Percentiles rank a stretch among this genome's conserved stretches.
Conservation (phyloP, 352 stramenopile species). For the Phytophthora citrophthora region DNA sequence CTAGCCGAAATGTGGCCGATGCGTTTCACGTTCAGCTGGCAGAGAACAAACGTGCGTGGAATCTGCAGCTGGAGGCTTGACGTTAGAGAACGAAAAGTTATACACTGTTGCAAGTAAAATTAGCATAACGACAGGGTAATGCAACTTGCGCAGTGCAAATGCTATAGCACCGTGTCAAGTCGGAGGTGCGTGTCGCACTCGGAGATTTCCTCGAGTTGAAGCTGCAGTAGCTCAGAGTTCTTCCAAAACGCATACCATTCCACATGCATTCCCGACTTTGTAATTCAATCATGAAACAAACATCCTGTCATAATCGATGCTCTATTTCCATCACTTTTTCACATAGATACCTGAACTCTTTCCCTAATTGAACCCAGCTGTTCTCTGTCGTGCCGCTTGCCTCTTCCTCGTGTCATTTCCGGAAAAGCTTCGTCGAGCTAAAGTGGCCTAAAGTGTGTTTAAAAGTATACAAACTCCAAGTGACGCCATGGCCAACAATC, state of each 20-base stretch:
- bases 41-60: background rate
- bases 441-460: background rate
- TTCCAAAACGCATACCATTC: background rate
- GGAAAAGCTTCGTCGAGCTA: conserved; percentile 19
- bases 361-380: conserved; percentile 8
- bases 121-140: background rate
- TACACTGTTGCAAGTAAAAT: background rate
- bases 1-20: background rate
- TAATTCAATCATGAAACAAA: background rate
- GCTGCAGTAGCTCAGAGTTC: background rate
- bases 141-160: background rate
- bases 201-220: conserved; percentile 17
- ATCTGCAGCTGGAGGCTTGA: background rate
- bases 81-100: background rate
- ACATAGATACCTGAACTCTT: no score
- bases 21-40: background rate
- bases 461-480: conserved; percentile 1
- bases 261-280: background rate
- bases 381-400: conserved; percentile 22
- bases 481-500: conserved; percentile 23
- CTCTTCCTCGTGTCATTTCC: conserved; percentile 32
- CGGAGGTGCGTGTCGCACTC: conserved; percentile 9
- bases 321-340: conserved; percentile 3
- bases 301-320: conserved; percentile 1
- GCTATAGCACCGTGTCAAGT: conserved; percentile 6